Percentiles rank a stretch among this genome's conserved stretches.
These are phyloP conservation scores for Suhomyces pyralidae DNA, from an alignment of 805 yeast genomes.

Conservation along the genomic window DNA sequence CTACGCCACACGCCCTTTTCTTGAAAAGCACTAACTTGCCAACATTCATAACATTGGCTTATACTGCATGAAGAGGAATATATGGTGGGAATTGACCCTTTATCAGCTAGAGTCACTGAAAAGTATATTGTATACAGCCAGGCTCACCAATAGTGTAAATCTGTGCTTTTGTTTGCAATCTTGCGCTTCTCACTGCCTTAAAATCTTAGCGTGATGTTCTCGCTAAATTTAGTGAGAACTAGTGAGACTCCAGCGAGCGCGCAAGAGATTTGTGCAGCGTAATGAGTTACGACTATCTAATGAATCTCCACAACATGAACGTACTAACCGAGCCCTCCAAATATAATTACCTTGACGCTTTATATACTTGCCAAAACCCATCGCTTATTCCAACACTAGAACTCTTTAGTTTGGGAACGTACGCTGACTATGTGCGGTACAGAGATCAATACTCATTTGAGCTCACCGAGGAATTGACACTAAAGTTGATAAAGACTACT, in stretches of 20 bases:
- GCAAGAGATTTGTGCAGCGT: not conserved
- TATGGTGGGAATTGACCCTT: no score
- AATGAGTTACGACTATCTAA: not conserved
- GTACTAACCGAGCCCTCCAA: not conserved
- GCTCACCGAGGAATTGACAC: not conserved
- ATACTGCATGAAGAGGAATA: no score
- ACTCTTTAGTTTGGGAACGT: slow-evolving; percentile 38
- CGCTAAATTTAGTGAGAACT: not conserved
- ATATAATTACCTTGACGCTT: not conserved
- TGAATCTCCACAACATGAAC: not conserved
- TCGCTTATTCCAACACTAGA: slow-evolving; percentile 23
- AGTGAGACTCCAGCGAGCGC: not conserved
- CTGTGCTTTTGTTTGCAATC: no score
- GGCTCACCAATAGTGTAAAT: no score
- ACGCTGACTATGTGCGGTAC: slow-evolving; percentile 21
- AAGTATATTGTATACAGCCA: no score
- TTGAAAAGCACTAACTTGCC: no score
- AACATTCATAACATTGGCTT: no score
- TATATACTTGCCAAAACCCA: not conserved
- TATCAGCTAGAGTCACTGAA: no score
- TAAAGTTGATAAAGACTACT: slow-evolving; percentile 28
- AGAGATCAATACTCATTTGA: slow-evolving; percentile 6
- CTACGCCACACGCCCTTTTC: slow-evolving; percentile 43
- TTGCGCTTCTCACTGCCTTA: no score
- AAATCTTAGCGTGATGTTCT: not conserved